A percentile compares a stretch with the other conserved stretches of the same genome.
These are phyloP conservation scores for Populus hybrid DNA, from an alignment of 441 rosid species.

Conservation along the genomic window DNA sequence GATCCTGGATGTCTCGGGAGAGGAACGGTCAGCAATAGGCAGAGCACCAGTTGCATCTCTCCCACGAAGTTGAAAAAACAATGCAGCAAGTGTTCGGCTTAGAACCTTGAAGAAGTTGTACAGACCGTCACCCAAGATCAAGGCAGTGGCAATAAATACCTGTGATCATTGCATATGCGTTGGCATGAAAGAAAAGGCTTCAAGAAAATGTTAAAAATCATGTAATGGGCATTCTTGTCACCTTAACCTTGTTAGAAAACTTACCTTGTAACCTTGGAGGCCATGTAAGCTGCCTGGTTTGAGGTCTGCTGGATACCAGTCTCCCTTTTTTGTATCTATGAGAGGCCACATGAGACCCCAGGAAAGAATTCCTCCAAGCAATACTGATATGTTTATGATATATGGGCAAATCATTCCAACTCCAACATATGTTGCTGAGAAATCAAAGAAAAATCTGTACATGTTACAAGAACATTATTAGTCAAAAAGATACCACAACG, in stretches of 20 bases:
- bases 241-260: constrained; percentile 13
- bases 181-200: background rate
- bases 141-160: constrained; percentile 79
- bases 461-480: background rate
- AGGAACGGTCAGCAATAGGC: constrained; percentile 35
- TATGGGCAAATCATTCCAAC: constrained; percentile 96
- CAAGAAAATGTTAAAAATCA: background rate
- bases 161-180: constrained; percentile 22
- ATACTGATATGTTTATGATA: constrained; percentile 67
- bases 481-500: background rate
- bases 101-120: constrained; percentile 83
- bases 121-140: constrained; percentile 9
- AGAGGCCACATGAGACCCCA: too few relatives aligned
- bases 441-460: too few relatives aligned
- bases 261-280: constrained; percentile 82
- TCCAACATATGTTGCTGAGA: constrained; percentile 47
- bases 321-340: too few relatives aligned
- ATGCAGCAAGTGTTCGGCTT: constrained; percentile 55
- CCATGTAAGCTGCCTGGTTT: constrained; percentile 47
- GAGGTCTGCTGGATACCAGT: too few relatives aligned
- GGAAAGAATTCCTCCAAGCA: constrained; percentile 3
- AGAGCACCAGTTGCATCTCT: constrained; percentile 28
- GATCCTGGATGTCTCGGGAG: constrained; percentile 28
- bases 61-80: constrained; percentile 45
- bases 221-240: background rate